Base-by-base conservation (phyloP, 345 rosid genomes). In the Populus ilicifolia region DNA sequence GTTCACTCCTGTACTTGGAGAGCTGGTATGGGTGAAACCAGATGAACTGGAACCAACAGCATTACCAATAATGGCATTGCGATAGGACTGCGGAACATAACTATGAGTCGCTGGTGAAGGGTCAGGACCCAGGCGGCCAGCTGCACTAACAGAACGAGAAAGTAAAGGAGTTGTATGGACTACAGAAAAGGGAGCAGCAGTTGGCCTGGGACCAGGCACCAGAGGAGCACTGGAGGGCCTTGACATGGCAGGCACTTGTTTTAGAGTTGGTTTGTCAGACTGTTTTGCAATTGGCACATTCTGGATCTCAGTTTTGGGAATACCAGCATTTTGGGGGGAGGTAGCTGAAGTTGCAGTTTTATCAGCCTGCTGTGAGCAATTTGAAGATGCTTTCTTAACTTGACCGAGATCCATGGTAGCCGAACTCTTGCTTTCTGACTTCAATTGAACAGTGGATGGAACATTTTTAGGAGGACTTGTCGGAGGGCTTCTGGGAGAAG, bases 221-320 rank as follows among this genome's bases (percentile, higher is more conserved):
- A 93, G 74, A 52, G 99, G 97, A 79, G 97, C 94, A 86, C 97
- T 93, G 59, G 94, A 91, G 61, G 98, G 97, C 89, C 99, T 93
- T 44, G 97, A 87, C 87, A 88, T 80, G 72, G 79, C 79, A 63
- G 96, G 82, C 52, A 84, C 79, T 78, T 86, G 88, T 38, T 80
- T 85, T 18, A 75, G 80, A 43, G 43, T 4, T 36, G 86, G 80
- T 76, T 81, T 85, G 64, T 90, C 94, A 50, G 86, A 16, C n/a
- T 67, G 80, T 79, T 86, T 91, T 13, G 85, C 75, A 75, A 81
- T 54, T 71, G 85, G 70, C 48, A 82, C 80, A 72, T 88, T 89
- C 72, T 78, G 91, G 52, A 65, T 71, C 74, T 90, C 92, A 23
- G 89, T 76, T 84, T 87, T 93, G 12, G 75, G 72, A 29, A 66